Evolutionary conservation across 805 yeast genomes (phyloP).

Genomic region (Debaryomyces tyrocola): DNA sequence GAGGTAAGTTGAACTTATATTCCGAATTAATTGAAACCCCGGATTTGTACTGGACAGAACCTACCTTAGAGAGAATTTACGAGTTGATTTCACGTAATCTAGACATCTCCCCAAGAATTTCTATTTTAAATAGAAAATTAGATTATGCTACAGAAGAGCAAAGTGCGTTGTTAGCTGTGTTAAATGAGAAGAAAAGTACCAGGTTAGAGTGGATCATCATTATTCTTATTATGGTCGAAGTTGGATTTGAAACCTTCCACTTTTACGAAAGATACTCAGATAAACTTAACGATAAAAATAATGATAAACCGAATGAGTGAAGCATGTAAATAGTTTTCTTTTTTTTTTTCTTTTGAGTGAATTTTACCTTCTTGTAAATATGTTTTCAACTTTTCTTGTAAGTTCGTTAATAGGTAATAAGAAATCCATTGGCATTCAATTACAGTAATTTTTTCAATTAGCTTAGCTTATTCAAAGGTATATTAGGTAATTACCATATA

Average conservation of each 20-base stretch:
- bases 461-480: too few species aligned
- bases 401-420: too few species aligned
- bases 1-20: slow-evolving; percentile 83
- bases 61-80: slow-evolving; percentile 76
- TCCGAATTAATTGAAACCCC: slow-evolving; percentile 91
- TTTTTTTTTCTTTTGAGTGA: too few species aligned
- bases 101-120: slow-evolving; percentile 76
- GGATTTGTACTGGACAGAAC: slow-evolving; percentile 91
- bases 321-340: background rate
- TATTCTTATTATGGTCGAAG: slow-evolving; percentile 79
- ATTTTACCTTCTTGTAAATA: too few species aligned
- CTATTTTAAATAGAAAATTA: slow-evolving; percentile 76
- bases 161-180: slow-evolving; percentile 68
- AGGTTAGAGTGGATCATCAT: slow-evolving; percentile 89
- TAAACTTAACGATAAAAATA: background rate
- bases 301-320: background rate
- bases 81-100: slow-evolving; percentile 66
- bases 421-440: too few species aligned
- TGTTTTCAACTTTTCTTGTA: too few species aligned
- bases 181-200: slow-evolving; percentile 74
- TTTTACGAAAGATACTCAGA: slow-evolving; percentile 54
- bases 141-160: slow-evolving; percentile 92
- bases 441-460: too few species aligned
- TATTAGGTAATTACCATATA: too few species aligned
- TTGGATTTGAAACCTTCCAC: slow-evolving; percentile 75